Base-by-base conservation (phyloP, 208 protist genomes). In the Trypanosoma scelopori region DNA sequence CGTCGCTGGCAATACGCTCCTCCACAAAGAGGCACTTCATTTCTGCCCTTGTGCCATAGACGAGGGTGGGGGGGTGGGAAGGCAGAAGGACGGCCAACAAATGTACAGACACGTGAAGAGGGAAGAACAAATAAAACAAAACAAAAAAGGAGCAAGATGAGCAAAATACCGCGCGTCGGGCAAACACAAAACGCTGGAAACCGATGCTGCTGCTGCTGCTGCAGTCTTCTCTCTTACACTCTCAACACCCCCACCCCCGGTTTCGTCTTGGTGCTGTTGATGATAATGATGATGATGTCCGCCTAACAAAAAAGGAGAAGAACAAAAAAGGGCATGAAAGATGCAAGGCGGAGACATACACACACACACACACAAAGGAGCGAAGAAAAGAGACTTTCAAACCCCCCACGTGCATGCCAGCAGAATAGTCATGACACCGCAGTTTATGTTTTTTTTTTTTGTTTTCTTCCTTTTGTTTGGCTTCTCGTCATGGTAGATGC, bases 21-120 rank as follows among this genome's bases (percentile, higher is more conserved):
- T 88, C 61, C 15, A 95, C 32, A 66, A 95, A 95, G 5, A 95
- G 71, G 52, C 85, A 93, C 41, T 74, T 71, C 25, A 63, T 65
- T 37, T 11, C 41, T 52, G 13, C 30, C 49, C 12, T 57, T 57
- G 15, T 48, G 11, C 18, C 41, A n/a, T 27, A 57, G n/a, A 65
- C 16, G 18, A 39, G 47, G 22, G 28, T 22, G 37, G 22, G 6
- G n/a, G n/a, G n/a, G n/a, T n/a, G 32, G 32, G 32, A 37, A 37
- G 9, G 3, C 32, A 37, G 32, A 37, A 37, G 32, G 32, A 37
- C 32, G 32, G 32, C 32, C 32, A 47, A 62, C 7, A 35, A 50
- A 18, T 47, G 48, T 13, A 35, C 9, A 35, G 37, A 48, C n/a
- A 47, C 11, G 22, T 22, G 37, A 62, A 37, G 50, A 62, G 49